Evolutionary conservation across 2,329 filamentous ascomycete genomes (phyloP).

Genomic region (Raffaelea ambrosiae): DNA sequence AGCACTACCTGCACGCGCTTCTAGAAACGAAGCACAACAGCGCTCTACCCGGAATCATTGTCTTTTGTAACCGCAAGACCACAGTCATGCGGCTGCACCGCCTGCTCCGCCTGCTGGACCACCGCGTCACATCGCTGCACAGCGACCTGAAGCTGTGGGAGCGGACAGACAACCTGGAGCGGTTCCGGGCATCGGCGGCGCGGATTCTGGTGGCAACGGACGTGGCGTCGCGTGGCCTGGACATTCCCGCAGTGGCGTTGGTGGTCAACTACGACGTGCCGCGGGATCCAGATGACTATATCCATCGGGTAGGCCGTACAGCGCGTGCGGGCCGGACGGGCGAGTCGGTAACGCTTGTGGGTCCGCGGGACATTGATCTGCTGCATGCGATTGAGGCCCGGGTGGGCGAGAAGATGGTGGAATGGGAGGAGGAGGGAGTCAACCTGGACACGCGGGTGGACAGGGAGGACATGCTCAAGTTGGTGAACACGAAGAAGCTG

Average conservation of each 20-base stretch:
- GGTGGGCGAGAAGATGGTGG: slow-evolving; percentile 70
- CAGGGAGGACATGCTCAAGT: slow-evolving; percentile 68
- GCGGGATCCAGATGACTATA: slow-evolving; percentile 93
- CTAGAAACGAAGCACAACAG: slow-evolving; percentile 70
- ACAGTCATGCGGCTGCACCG: slow-evolving; percentile 88
- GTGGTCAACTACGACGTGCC: slow-evolving; percentile 96
- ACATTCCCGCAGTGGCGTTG: slow-evolving; percentile 84
- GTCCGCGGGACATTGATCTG: slow-evolving; percentile 85
- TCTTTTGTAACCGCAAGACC: slow-evolving; percentile 88
- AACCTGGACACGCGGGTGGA: slow-evolving; percentile 88
- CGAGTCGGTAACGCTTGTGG: slow-evolving; percentile 78
- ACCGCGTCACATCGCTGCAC: slow-evolving; percentile 87
- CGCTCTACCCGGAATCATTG: slow-evolving; percentile 76
- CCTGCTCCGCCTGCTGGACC: slow-evolving; percentile 72
- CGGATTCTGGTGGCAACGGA: slow-evolving; percentile 91
- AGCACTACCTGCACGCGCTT: slow-evolving; percentile 88
- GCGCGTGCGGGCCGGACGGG: slow-evolving; percentile 82
- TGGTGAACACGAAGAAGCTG: slow-evolving; percentile 91
- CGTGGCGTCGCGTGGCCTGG: slow-evolving; percentile 85
- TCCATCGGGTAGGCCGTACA: slow-evolving; percentile 91
- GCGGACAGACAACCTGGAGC: slow-evolving; percentile 76
- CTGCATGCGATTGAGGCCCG: slow-evolving; percentile 84
- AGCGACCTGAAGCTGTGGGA: slow-evolving; percentile 79
- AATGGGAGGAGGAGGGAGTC: slow-evolving; percentile 83
- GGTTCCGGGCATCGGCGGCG: slow-evolving; percentile 84